A percentile compares a stretch with the other conserved stretches of the same genome.
phyloP scores from a whole-genome alignment of 2,329 filamentous ascomycete genomes.

The Nothophoma quercina region DNA sequence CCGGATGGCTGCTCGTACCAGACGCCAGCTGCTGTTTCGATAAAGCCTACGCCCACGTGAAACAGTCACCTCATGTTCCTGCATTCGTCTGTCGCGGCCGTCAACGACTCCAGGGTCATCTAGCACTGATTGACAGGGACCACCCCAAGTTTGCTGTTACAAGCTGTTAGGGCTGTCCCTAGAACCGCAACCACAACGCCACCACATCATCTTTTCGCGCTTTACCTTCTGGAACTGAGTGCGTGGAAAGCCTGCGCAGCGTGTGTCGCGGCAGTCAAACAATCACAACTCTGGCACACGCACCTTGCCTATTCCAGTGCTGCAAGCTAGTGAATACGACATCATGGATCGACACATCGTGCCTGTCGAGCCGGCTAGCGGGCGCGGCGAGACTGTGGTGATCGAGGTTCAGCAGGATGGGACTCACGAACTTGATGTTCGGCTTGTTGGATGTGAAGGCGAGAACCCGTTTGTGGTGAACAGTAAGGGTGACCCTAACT shows the following conservation, averaged over 20 bases:
- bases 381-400: slow-evolving; percentile 63
- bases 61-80: slow-evolving; percentile 23
- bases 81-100: slow-evolving; percentile 5
- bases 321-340: slow-evolving; percentile 1
- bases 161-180: slow-evolving; percentile 3
- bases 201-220: slow-evolving; percentile 21
- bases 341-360: slow-evolving; percentile 48
- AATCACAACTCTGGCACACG: slow-evolving; percentile 3
- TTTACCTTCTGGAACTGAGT: slow-evolving; percentile 8
- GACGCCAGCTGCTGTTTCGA: slow-evolving; percentile 18
- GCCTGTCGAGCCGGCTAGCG: slow-evolving; percentile 65
- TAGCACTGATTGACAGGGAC: slow-evolving; percentile 12
- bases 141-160: slow-evolving; percentile 15
- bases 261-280: slow-evolving; percentile 1
- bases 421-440: slow-evolving; percentile 66
- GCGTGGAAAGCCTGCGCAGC: neutral
- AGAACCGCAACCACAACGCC: slow-evolving; percentile 4
- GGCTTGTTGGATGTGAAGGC: slow-evolving; percentile 73
- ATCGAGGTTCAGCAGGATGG: slow-evolving; percentile 64
- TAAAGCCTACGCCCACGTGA: slow-evolving; percentile 11
- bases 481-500: slow-evolving; percentile 57
- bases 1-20: slow-evolving; percentile 10
- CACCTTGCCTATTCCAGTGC: slow-evolving; percentile 8
- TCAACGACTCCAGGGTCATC: slow-evolving; percentile 11
- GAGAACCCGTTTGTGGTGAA: slow-evolving; percentile 65